A percentile compares a stretch with the other conserved stretches of the same genome.
Evolutionary conservation across 2,329 filamentous ascomycete genomes (phyloP).

Genomic region (Bertia moriformis): DNA sequence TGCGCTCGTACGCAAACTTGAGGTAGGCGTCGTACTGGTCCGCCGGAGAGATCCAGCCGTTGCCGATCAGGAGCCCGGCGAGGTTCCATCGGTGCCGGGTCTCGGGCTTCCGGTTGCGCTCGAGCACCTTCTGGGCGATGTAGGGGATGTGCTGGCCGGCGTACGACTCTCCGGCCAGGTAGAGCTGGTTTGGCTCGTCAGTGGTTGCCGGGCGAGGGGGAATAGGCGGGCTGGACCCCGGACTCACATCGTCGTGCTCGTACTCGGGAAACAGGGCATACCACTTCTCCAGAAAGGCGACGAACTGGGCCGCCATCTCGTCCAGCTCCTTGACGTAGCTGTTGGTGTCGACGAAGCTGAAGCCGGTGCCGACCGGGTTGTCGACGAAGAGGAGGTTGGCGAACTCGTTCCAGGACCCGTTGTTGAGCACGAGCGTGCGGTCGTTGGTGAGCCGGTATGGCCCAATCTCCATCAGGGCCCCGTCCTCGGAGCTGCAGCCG

Average conservation of each 20-base stretch:
- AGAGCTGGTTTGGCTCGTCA: conserved; percentile 45
- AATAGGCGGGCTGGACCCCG: conserved; percentile 2
- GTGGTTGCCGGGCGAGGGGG: background rate
- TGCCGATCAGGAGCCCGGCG: conserved; percentile 78
- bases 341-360: conserved; percentile 85
- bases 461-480: conserved; percentile 87
- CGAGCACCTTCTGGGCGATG: conserved; percentile 78
- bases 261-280: conserved; percentile 85
- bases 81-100: conserved; percentile 55
- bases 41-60: conserved; percentile 84
- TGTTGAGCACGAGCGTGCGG: conserved; percentile 60
- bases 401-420: conserved; percentile 98
- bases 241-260: conserved; percentile 71
- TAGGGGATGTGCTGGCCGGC: conserved; percentile 96
- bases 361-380: conserved; percentile 90
- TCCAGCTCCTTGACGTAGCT: conserved; percentile 73
- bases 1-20: conserved; percentile 64
- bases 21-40: conserved; percentile 87
- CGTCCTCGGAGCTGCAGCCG: conserved; percentile 94
- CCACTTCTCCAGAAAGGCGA: conserved; percentile 81
- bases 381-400: conserved; percentile 94
- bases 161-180: conserved; percentile 89
- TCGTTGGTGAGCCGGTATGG: conserved; percentile 75
- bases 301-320: conserved; percentile 78
- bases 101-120: conserved; percentile 56